Conservation (phyloP, 2,329 filamentous ascomycete genomes). For the Pestalotiopsis sp. region DNA sequence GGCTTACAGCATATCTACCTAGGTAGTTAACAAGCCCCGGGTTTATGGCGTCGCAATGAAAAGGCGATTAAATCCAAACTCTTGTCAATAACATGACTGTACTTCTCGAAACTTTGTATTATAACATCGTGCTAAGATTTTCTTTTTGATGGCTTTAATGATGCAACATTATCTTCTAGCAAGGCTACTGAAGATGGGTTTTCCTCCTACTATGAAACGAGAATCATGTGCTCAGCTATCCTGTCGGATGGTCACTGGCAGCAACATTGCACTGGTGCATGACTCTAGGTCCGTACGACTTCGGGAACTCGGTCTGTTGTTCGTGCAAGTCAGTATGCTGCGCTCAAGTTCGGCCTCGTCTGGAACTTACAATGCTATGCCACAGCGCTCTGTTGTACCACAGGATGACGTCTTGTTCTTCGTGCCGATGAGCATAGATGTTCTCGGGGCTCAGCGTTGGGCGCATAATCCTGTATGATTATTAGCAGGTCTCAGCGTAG, state of each 20-base stretch:
- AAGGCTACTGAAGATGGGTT: no score
- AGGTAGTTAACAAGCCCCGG: no score
- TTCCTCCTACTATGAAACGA: no score
- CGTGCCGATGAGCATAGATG: constrained; percentile 38
- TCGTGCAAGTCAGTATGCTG: not conserved
- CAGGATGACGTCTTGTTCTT: constrained; percentile 39
- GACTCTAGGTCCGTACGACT: constrained; percentile 38
- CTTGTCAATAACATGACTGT: no score
- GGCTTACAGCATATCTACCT: no score
- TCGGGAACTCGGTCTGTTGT: constrained; percentile 16
- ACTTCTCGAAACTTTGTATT: no score
- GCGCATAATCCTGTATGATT: constrained; percentile 32
- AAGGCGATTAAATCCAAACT: no score
- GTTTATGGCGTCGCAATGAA: no score
- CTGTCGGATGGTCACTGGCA: constrained; percentile 25
- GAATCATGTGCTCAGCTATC: not conserved
- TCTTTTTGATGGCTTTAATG: no score
- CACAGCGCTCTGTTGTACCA: constrained; percentile 41
- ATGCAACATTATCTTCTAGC: no score
- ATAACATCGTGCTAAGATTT: no score
- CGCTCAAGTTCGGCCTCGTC: not conserved
- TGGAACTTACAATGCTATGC: constrained; percentile 37
- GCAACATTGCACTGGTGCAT: constrained; percentile 41
- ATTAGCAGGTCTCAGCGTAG: not conserved
- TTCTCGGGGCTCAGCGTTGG: constrained; percentile 33